Evolutionary conservation across 352 stramenopile species (phyloP), one percentile per base, ranked within the genome.

Genomic region (Phytophthora citrophthora): DNA sequence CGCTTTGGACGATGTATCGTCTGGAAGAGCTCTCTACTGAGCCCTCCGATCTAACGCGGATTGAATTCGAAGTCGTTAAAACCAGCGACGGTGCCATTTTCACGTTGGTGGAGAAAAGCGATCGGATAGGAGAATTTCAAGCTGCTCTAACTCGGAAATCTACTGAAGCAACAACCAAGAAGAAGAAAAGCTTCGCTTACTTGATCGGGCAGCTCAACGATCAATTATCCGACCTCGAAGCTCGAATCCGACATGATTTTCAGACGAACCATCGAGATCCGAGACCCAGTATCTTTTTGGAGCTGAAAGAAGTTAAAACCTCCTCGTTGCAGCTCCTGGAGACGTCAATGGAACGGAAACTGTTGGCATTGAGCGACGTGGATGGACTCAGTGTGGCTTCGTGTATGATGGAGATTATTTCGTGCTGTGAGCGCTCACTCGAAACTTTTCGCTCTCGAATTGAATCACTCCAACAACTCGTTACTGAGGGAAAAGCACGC

Each of bases 341-440:
- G 12, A 24, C 39, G 32, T 44, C 44, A 39, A 49, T 67, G 26
- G 43, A 67, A 27, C 66, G 68, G 26, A 64, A 49, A 2, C 23
- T 86, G 13, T 51, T 89, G 24, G 80, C 78, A 0, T 60, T 89
- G 12, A 77, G 66, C 53, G 82, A 91, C 45, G 47, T 63, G 13
- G 76, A 89, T 34, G 79, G 80, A n/a, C 72, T 91, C 32, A 87
- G 79, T 26, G 79, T 86, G 24, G 72, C 79, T 5, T 63, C 76
- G 8, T 91, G 82, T 39, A 88, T 91, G 74, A 59, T 89, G 46
- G 82, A 91, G 41, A 78, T 74, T 31, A 59, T 88, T 10, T 26
- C 56, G 26, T 88, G 74, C 0, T 76, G 74, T 26, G 47, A 76
- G 12, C 77, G 82, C 4, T 81, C 76, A 11, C 58, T 81, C 1